These are phyloP conservation scores for Simmondsia chinensis DNA, from an alignment of 148 eudicot species.

Conservation along the genomic window DNA sequence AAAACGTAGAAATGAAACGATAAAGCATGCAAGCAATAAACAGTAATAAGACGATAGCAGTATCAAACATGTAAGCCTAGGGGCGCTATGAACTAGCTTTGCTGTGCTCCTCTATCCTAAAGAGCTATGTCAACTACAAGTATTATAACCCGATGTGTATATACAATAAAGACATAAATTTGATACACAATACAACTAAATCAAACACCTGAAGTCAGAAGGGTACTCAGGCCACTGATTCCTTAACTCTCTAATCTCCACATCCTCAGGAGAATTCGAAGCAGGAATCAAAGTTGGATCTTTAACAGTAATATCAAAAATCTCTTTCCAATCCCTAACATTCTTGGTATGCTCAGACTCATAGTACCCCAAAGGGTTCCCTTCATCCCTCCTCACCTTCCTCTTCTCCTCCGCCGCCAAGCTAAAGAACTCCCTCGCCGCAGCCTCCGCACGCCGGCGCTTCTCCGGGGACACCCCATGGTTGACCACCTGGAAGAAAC, in stretches of 20 bases:
- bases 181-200: background rate
- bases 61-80: too few species aligned
- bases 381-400: constrained; percentile 30
- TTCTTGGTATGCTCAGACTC: constrained; percentile 42
- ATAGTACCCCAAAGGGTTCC: constrained; percentile 37
- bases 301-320: constrained; percentile 27
- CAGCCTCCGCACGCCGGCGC: constrained; percentile 11
- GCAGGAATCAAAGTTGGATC: constrained; percentile 19
- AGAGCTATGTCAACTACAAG: too few species aligned
- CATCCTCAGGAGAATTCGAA: constrained; percentile 22
- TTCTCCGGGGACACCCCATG: constrained; percentile 31
- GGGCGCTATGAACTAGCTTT: too few species aligned
- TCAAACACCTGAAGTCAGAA: constrained; percentile 19
- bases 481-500: constrained; percentile 48
- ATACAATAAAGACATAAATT: background rate
- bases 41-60: too few species aligned
- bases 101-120: too few species aligned
- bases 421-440: constrained; percentile 25
- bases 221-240: constrained; percentile 41
- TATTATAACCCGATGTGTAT: too few species aligned
- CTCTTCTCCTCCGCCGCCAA: constrained; percentile 30
- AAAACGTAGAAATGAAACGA: too few species aligned
- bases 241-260: constrained; percentile 8
- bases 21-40: too few species aligned
- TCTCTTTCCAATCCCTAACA: constrained; percentile 52